Percentiles rank a stretch among this genome's conserved stretches.
These are phyloP conservation scores for Diaporthe aspalathi DNA, from an alignment of 2,329 filamentous ascomycete genomes.

Conservation along the genomic window DNA sequence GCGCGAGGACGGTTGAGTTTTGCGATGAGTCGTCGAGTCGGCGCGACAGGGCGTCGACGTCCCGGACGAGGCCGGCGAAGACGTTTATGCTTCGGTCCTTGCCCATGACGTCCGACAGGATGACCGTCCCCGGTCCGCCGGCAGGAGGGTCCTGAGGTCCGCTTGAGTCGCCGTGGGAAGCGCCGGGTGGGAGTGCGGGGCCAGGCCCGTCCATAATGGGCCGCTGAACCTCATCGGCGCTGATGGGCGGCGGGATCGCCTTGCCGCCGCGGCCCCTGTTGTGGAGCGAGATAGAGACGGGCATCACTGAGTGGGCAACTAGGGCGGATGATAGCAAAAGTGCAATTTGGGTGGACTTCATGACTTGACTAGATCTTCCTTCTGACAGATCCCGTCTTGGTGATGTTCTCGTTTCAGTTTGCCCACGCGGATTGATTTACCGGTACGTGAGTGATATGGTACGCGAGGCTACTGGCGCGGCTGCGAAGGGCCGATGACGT, in stretches of 20 bases:
- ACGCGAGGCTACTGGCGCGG: neutral
- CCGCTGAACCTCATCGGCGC: slow-evolving; percentile 43
- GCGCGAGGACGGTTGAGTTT: slow-evolving; percentile 89
- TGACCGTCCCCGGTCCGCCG: slow-evolving; percentile 61
- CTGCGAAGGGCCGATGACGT: slow-evolving; percentile 15
- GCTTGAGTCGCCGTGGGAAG: slow-evolving; percentile 35
- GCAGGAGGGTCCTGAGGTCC: slow-evolving; percentile 43
- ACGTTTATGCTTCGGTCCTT: slow-evolving; percentile 83
- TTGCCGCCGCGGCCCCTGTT: slow-evolving; percentile 30
- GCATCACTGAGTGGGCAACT: slow-evolving; percentile 25
- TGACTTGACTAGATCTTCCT: neutral
- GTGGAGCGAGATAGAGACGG: slow-evolving; percentile 16
- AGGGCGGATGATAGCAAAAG: slow-evolving; percentile 25
- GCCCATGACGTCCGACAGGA: slow-evolving; percentile 87
- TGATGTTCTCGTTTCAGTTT: neutral
- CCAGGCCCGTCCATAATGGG: slow-evolving; percentile 49
- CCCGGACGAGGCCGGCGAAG: slow-evolving; percentile 84
- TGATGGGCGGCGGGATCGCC: slow-evolving; percentile 42
- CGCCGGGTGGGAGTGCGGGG: slow-evolving; percentile 43
- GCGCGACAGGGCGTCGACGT: slow-evolving; percentile 74
- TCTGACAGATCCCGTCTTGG: neutral
- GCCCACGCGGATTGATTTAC: neutral
- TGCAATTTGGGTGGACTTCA: slow-evolving; percentile 12
- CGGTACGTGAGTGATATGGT: neutral
- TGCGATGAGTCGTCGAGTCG: slow-evolving; percentile 74